Conservation (phyloP, 495 filamentous ascomycete genomes). For the Hapsidospora chrysogenum region DNA sequence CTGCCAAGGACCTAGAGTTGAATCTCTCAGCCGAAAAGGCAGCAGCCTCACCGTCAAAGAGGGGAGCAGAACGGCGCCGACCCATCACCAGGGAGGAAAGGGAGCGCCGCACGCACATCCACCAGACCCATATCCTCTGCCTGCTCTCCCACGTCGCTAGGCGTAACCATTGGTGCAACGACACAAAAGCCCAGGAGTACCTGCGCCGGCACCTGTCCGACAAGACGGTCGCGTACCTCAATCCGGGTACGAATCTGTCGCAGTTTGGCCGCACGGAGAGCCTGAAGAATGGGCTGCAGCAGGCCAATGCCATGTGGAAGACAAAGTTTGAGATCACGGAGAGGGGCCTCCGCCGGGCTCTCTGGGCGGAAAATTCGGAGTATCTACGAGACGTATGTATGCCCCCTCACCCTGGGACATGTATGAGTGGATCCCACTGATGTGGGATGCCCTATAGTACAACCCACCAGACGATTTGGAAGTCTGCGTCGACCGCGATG, state of each 20-base stretch:
- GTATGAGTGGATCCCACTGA: not conserved
- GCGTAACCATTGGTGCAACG: constrained; percentile 84
- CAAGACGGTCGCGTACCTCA: constrained; percentile 43
- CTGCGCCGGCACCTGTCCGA: constrained; percentile 43
- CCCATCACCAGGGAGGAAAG: constrained; percentile 54
- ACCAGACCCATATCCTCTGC: constrained; percentile 77
- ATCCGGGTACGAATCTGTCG: constrained; percentile 41
- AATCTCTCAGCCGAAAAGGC: constrained; percentile 27
- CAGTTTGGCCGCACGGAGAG: constrained; percentile 56
- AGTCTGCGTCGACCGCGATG: constrained; percentile 36
- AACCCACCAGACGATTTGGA: constrained; percentile 36
- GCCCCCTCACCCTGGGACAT: not conserved
- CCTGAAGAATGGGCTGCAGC: constrained; percentile 60
- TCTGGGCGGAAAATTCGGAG: constrained; percentile 52
- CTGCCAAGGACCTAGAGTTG: constrained; percentile 40
- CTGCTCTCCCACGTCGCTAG: constrained; percentile 56
- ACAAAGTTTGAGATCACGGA: constrained; percentile 51
- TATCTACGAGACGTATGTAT: constrained; percentile 37
- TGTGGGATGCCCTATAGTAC: constrained; percentile 22
- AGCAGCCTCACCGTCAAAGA: constrained; percentile 13
- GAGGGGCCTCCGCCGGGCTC: constrained; percentile 47
- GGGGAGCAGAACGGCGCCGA: constrained; percentile 32
- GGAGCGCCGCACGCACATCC: constrained; percentile 52
- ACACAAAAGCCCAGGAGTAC: constrained; percentile 40
- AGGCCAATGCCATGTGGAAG: constrained; percentile 49